Evolutionary conservation across 805 yeast genomes (phyloP), one percentile per base, ranked within the genome.

Genomic region (Metschnikowia arizonensis): DNA sequence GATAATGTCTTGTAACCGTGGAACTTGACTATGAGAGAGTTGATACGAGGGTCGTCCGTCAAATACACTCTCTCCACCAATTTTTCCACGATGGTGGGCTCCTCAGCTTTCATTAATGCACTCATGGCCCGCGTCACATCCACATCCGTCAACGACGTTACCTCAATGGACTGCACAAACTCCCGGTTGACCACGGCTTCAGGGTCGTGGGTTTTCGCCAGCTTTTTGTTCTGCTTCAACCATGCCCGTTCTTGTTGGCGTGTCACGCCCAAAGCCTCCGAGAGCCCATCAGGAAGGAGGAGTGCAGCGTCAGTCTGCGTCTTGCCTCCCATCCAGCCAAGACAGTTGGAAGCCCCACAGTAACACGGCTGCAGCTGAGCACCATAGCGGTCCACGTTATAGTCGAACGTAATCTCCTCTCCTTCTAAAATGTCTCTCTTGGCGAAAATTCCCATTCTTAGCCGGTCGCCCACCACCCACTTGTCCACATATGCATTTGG

Each of bases 401-500:
- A 91, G 60, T 85, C 90, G 63, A 85, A 85, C 0, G 97, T 88
- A 54, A 91, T 80, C 62, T 91, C 99, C 64, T 93, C 98, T 44
- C 96, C 97, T 48, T 64, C 63, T 6, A 52, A 36, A 42, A 91
- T 88, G 23, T 73, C 65, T 51, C 96, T 72, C 54, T 85, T 85
- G 41, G 97, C 87, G 62, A 91, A 93, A 19, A 91, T 85, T 24
- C 98, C 99, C 98, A 93, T 93, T 53, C 88, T 76, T 46, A 88
- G 73, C 61, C 88, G 85, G 48, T 85, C 87, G 24, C 89, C 89
- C 11, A 91, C 98, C 14, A 90, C 93, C 99, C 99, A 91, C 69
- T 91, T 91, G 64, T 91, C 97, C 34, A 91, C 96, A 57, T 79
- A 88, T 18, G 96, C 91, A 63, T 93, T 93, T 10, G 99, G 99